Base-by-base conservation (phyloP, 148 eudicot species). In the Fagopyrum homotropicum region DNA sequence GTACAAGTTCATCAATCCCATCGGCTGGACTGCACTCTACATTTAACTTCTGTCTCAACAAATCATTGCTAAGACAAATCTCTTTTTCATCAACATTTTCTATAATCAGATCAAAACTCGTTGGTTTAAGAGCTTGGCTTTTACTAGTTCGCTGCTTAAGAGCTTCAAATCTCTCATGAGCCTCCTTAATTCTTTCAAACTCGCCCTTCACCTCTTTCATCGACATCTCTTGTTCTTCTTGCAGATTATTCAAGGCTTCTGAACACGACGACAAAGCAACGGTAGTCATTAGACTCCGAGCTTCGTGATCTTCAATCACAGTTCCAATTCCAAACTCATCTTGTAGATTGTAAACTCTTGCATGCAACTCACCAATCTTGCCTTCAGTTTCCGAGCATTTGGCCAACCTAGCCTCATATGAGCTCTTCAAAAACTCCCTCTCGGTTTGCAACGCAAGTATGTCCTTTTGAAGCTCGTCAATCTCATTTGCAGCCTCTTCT, bases 381-480 rank as follows among this genome's bases (percentile, higher is more conserved):
- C 47, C 60, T 57, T 74, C 76, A 7, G 17, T 74, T 17, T 74
- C 76, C 69, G 48, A 74, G 12, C 5, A 74, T 51, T 44, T 74
- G 4, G 11, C 50, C 68, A 75, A 49, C 72, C 89, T 82, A 54
- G 69, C 81, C 75, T 88, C 91, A 46, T 90, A 93, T 1, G 85
- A 81, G 73, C 86, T 87, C 79, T 89, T 88, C 43, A 89, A 56
- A 78, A 86, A 90, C 81, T 93, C 96, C 77, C 85, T 88, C 26
- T 89, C 93, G 0, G 96, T 93, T 73, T 93, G 98, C 77, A 87
- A 77, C 29, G 80, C 86, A 60, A 93, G 80, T 78, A 93, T 89
- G 11, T 75, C 77, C 78, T 89, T 93, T 54, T 93, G 91, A 74
- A 87, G 80, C 30, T 64, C 75, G 74, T 89, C 93, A 8, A 93